Evolutionary conservation across 176 grass and related monocot species (phyloP).

Genomic region (Triticum turgidum): DNA sequence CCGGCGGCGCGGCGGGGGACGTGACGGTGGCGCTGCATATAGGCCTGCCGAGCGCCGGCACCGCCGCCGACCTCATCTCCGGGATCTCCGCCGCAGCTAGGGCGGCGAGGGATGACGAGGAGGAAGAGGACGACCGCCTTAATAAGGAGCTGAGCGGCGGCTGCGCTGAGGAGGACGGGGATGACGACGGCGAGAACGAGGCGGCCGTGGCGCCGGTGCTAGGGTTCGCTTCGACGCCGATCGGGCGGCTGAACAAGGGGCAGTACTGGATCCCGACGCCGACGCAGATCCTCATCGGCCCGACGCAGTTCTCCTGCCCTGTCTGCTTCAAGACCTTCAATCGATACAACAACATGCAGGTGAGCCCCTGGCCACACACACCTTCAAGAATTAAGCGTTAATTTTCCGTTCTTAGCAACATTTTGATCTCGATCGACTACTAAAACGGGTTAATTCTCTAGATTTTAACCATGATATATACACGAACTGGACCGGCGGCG

Average conservation of each 20-base stretch:
- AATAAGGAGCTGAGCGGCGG: conserved; percentile 2
- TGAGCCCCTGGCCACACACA: not conserved
- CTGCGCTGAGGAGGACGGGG: not conserved
- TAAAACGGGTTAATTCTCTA: not conserved
- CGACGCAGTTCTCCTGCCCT: conserved; percentile 91
- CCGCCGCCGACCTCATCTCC: conserved; percentile 48
- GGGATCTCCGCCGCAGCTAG: conserved; percentile 1
- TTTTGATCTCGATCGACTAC: not conserved
- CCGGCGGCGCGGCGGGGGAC: conserved; percentile 1
- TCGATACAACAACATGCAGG: conserved; percentile 99
- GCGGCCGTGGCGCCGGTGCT: conserved; percentile 27
- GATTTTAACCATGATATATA: not conserved
- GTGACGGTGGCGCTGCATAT: conserved; percentile 81
- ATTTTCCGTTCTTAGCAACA: not conserved
- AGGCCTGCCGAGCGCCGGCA: conserved; percentile 51
- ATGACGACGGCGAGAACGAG: not conserved
- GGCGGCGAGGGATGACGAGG: not conserved
- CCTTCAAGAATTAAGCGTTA: not conserved
- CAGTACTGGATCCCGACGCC: conserved; percentile 98
- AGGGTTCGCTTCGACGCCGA: conserved; percentile 61
- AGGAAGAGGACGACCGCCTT: not conserved
- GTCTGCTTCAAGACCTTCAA: conserved; percentile 97
- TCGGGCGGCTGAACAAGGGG: conserved; percentile 70
- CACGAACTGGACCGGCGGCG: not conserved
- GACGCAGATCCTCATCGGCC: conserved; percentile 89